These are phyloP conservation scores for Crithidia expoeki DNA, from an alignment of 208 protist genomes.

Conservation along the genomic window DNA sequence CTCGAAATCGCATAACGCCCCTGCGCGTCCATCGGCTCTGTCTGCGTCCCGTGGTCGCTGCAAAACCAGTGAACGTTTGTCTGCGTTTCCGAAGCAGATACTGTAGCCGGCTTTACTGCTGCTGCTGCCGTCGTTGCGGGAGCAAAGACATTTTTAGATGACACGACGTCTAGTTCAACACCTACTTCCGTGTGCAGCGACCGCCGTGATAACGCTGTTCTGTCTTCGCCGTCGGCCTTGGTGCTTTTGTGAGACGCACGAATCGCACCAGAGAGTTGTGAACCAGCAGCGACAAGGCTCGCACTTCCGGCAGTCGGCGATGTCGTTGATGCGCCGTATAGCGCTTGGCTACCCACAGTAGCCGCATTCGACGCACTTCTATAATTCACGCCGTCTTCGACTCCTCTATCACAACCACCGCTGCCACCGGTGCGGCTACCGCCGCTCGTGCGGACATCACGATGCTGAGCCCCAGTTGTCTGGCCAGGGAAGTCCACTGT, in stretches of 20 bases:
- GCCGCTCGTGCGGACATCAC: slow-evolving; percentile 12
- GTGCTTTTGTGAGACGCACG: not conserved
- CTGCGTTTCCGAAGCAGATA: slow-evolving; percentile 13
- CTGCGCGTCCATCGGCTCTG: slow-evolving; percentile 6
- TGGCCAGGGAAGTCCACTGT: not conserved
- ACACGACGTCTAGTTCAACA: not conserved
- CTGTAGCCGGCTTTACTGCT: not conserved
- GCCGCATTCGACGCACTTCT: slow-evolving; percentile 35
- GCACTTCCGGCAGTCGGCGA: not conserved
- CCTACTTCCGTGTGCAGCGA: not conserved
- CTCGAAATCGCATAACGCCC: not conserved
- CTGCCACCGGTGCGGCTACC: slow-evolving; percentile 3
- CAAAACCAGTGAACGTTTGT: slow-evolving; percentile 22
- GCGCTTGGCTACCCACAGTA: slow-evolving; percentile 37
- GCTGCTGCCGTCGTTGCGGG: not conserved
- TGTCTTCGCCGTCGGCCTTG: not conserved
- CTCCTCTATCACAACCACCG: too few species aligned
- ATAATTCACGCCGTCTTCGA: slow-evolving; percentile 18
- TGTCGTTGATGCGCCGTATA: not conserved
- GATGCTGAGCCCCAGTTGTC: not conserved
- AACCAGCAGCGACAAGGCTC: not conserved
- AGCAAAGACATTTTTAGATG: not conserved
- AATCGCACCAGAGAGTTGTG: not conserved
- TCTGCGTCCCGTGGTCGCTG: slow-evolving; percentile 34
- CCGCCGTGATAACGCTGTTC: not conserved